Evolutionary conservation across 208 protist species (phyloP).

Genomic region (Trypanosoma mega): DNA sequence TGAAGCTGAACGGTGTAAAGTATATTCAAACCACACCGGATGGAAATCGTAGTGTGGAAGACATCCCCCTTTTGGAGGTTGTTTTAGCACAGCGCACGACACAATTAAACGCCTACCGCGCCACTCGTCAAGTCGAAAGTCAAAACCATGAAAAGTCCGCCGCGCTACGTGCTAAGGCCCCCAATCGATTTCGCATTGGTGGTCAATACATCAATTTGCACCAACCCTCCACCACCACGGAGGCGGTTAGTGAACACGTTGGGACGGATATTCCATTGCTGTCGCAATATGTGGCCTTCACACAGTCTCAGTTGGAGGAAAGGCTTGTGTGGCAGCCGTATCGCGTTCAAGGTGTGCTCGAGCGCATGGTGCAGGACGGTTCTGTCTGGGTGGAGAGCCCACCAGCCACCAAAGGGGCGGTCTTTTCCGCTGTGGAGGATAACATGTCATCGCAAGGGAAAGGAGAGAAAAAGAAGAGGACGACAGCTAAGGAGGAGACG

Average conservation of each 20-base stretch:
- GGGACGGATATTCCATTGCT: too few species aligned
- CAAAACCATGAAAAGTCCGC: background rate
- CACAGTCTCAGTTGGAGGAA: slow-evolving; percentile 37
- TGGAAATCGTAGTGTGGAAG: slow-evolving; percentile 52
- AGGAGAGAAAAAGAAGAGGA: background rate
- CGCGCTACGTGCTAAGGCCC: too few species aligned
- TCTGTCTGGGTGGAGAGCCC: slow-evolving; percentile 76
- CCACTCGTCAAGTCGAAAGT: slow-evolving; percentile 19
- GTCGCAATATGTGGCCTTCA: slow-evolving; percentile 59
- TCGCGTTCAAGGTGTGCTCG: slow-evolving; percentile 52
- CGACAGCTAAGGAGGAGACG: slow-evolving; percentile 1
- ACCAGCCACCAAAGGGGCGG: background rate
- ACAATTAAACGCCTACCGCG: slow-evolving; percentile 28
- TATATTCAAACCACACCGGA: slow-evolving; percentile 89
- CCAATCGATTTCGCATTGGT: slow-evolving; percentile 30
- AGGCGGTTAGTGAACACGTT: background rate
- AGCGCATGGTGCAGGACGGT: slow-evolving; percentile 75
- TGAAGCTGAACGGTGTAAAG: slow-evolving; percentile 50
- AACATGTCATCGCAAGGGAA: background rate
- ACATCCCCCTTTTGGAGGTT: slow-evolving; percentile 60
- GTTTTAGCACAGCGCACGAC: slow-evolving; percentile 47
- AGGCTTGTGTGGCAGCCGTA: slow-evolving; percentile 65
- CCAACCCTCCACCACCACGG: slow-evolving; percentile 7
- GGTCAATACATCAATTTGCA: slow-evolving; percentile 50
- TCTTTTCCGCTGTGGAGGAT: background rate